A percentile compares a stretch with the other conserved stretches of the same genome.
Conservation (phyloP, 805 yeast genomes). For the Saccharomycopsis sp. region DNA sequence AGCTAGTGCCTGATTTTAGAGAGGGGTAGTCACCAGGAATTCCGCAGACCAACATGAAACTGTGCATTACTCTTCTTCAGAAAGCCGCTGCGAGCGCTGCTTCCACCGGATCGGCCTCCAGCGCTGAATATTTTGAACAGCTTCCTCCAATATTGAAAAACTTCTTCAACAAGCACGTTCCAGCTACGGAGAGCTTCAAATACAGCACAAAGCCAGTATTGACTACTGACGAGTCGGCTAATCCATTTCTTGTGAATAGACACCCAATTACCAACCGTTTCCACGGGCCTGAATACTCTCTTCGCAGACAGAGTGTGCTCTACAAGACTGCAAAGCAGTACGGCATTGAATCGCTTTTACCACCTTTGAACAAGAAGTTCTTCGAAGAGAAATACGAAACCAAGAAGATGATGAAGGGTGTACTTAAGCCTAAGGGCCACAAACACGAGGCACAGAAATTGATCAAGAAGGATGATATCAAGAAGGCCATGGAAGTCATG, state of each 20-base stretch:
- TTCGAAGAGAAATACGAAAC: constrained; percentile 68
- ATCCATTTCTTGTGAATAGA: constrained; percentile 81
- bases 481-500: constrained; percentile 56
- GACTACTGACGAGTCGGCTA: constrained; percentile 62
- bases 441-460: constrained; percentile 67
- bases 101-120: constrained; percentile 33
- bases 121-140: constrained; percentile 39
- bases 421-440: constrained; percentile 68
- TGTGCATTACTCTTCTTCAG: background rate
- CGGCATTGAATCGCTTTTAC: constrained; percentile 76
- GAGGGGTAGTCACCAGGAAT: too few relatives aligned
- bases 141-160: constrained; percentile 64
- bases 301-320: constrained; percentile 75
- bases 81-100: constrained; percentile 25
- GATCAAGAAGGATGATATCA: constrained; percentile 52
- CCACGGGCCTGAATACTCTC: constrained; percentile 72
- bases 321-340: constrained; percentile 75
- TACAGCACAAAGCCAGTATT: constrained; percentile 61
- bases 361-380: constrained; percentile 63
- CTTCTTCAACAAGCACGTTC: constrained; percentile 67
- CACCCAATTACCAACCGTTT: constrained; percentile 74
- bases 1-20: too few relatives aligned
- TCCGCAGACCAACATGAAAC: constrained; percentile 16
- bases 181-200: constrained; percentile 71
- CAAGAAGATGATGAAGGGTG: constrained; percentile 71